Conservation (phyloP, 257 asterid species). For the Solanum sitiens region DNA sequence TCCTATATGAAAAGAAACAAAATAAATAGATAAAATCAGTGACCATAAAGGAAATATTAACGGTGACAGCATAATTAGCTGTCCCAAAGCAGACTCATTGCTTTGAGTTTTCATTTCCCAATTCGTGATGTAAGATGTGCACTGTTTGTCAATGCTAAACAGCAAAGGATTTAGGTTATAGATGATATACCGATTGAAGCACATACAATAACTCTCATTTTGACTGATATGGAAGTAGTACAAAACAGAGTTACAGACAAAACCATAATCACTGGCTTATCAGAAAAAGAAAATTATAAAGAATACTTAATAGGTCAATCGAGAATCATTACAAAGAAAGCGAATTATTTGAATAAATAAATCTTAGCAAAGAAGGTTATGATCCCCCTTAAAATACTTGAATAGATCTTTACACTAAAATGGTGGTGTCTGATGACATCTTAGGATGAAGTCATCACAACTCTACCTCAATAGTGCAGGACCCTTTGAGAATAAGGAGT, state of each 20-base stretch:
- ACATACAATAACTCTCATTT: neutral
- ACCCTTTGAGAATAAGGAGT: neutral
- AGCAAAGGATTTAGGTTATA: neutral
- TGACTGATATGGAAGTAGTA: neutral
- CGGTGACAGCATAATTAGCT: neutral
- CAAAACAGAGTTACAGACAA: neutral
- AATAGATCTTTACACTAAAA: neutral
- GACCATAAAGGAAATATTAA: neutral
- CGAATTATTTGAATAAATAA: neutral
- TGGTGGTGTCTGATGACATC: neutral
- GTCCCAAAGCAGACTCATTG: neutral
- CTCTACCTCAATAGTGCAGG: neutral
- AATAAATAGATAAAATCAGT: neutral
- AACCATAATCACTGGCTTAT: neutral
- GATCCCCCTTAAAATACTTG: neutral
- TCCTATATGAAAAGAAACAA: neutral
- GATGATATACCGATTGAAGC: neutral
- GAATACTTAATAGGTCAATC: neutral
- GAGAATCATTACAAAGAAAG: neutral
- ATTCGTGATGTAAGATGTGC: neutral
- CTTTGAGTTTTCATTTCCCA: neutral
- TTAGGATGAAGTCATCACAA: neutral
- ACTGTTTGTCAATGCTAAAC: neutral
- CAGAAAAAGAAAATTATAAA: neutral
- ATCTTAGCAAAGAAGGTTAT: neutral